These are phyloP conservation scores for Iris macrosiphon DNA, from an alignment of 106 monocot genomes.

Conservation along the genomic window DNA sequence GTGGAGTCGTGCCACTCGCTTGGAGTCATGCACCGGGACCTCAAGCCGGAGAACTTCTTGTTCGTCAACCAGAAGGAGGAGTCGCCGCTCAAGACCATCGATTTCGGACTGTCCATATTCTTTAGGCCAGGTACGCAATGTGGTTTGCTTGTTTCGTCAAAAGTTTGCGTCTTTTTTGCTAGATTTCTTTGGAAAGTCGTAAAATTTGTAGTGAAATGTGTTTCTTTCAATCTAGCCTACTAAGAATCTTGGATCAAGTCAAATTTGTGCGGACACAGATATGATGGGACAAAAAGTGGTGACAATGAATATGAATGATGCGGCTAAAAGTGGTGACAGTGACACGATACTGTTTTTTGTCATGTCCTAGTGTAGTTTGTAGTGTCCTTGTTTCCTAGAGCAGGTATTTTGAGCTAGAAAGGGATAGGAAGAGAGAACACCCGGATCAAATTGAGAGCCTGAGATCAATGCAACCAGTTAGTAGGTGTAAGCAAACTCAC, in stretches of 20 bases:
- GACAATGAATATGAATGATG: too few relatives aligned
- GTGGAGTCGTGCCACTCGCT: slow-evolving; percentile 47
- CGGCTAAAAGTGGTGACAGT: too few relatives aligned
- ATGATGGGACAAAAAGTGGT: too few relatives aligned
- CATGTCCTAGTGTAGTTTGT: too few relatives aligned
- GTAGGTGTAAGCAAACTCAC: too few relatives aligned
- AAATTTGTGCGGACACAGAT: not conserved
- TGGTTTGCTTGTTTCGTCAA: not conserved
- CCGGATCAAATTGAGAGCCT: too few relatives aligned
- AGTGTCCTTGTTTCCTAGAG: too few relatives aligned
- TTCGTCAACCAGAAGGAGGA: slow-evolving; percentile 41
- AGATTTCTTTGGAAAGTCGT: not conserved
- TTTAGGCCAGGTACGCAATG: slow-evolving; percentile 51
- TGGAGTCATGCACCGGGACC: slow-evolving; percentile 57
- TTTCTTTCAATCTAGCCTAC: not conserved
- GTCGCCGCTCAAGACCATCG: slow-evolving; percentile 42
- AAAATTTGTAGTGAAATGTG: not conserved
- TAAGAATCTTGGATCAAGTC: not conserved
- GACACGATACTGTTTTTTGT: too few relatives aligned
- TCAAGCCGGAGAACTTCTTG: slow-evolving; percentile 60
- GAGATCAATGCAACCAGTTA: too few relatives aligned
- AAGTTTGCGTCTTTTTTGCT: not conserved
- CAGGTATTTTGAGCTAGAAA: too few relatives aligned
- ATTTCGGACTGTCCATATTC: slow-evolving; percentile 54
- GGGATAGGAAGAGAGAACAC: too few relatives aligned